phyloP scores from a whole-genome alignment of 257 asterid genomes.

The Verbascum thapsus region DNA sequence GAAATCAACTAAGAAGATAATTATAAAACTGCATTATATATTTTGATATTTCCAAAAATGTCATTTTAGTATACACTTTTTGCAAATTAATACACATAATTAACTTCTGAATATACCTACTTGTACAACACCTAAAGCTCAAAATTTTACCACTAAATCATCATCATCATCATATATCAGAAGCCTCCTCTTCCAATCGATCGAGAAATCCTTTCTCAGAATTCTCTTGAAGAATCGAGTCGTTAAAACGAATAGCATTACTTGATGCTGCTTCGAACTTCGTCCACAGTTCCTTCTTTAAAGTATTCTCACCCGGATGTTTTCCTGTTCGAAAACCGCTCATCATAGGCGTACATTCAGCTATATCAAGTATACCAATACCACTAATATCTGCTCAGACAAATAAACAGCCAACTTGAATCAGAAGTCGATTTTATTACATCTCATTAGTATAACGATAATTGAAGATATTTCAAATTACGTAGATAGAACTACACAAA shows the following conservation, averaged over 20 bases:
- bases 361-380: slow-evolving; percentile 35
- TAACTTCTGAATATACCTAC: slow-evolving; percentile 4
- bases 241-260: slow-evolving; percentile 39
- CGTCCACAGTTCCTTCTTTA: slow-evolving; percentile 89
- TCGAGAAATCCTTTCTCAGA: slow-evolving; percentile 72
- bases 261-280: slow-evolving; percentile 83
- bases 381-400: slow-evolving; percentile 38
- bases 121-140: not conserved
- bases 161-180: slow-evolving; percentile 31
- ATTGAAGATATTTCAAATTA: not conserved
- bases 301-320: slow-evolving; percentile 95
- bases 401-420: slow-evolving; percentile 1
- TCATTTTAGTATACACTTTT: slow-evolving; percentile 7
- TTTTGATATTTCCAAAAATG: not conserved
- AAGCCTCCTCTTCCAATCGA: slow-evolving; percentile 76
- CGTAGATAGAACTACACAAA: no score
- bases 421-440: not conserved
- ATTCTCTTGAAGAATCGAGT: slow-evolving; percentile 31
- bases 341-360: slow-evolving; percentile 66
- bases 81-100: slow-evolving; percentile 13
- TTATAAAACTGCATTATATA: not conserved
- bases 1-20: no score
- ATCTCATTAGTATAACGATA: slow-evolving; percentile 1
- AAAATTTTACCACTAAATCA: slow-evolving; percentile 9
- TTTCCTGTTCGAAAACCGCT: slow-evolving; percentile 51